Percentiles rank a stretch among this genome's conserved stretches.
Conservation (phyloP, 2,329 filamentous ascomycete genomes). For the Fusarium denticulatum region DNA sequence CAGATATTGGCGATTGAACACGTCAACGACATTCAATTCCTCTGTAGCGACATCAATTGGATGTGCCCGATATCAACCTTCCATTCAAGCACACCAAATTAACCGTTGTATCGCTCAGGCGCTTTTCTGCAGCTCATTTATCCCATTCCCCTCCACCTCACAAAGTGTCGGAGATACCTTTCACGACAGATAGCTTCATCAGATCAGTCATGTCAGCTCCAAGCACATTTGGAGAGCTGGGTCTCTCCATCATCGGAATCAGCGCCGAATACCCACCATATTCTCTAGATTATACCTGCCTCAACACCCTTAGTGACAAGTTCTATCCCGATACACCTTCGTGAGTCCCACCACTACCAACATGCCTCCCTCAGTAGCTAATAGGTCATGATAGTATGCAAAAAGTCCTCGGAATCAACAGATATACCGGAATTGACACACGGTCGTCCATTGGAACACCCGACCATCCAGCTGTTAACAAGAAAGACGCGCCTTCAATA, state of each 20-base stretch:
- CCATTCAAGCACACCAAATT: not conserved
- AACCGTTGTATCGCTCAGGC: not conserved
- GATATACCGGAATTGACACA: conserved; percentile 71
- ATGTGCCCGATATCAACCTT: not conserved
- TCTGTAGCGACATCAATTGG: conserved; percentile 14
- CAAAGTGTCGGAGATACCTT: conserved; percentile 30
- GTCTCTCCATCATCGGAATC: conserved; percentile 69
- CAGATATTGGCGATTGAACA: conserved; percentile 8
- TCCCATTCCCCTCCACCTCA: conserved; percentile 9
- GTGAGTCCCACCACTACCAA: conserved; percentile 52
- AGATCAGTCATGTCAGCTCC: conserved; percentile 53
- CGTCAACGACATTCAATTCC: conserved; percentile 21
- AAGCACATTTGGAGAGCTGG: conserved; percentile 59
- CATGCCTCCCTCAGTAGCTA: not conserved
- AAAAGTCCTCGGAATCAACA: conserved; percentile 71
- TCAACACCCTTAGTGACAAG: conserved; percentile 63
- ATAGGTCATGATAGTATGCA: conserved; percentile 59
- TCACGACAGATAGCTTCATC: not conserved
- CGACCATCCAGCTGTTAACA: conserved; percentile 70
- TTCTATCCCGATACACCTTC: conserved; percentile 69
- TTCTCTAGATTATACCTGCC: conserved; percentile 58
- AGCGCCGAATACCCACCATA: conserved; percentile 70
- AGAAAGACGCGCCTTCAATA: conserved; percentile 61
- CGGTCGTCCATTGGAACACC: conserved; percentile 70
- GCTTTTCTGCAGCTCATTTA: not conserved